Percentiles rank a stretch among this genome's conserved stretches.
phyloP scores from a whole-genome alignment of 768 basidiomycete species.

The Amanita subjunquillea region DNA sequence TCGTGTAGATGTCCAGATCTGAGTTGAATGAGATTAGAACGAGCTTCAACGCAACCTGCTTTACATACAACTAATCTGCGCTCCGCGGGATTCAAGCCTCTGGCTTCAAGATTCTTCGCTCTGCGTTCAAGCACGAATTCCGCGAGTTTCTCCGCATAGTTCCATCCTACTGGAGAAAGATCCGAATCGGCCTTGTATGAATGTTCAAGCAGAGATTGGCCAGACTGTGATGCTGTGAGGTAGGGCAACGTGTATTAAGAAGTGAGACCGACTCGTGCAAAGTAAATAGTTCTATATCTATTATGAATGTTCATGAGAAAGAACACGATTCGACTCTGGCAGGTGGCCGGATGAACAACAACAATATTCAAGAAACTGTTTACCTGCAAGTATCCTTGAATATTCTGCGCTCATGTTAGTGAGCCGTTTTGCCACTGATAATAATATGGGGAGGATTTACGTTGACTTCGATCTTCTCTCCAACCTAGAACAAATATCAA shows the following conservation, averaged over 20 bases:
- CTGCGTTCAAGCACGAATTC: constrained; percentile 85
- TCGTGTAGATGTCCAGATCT: constrained; percentile 98
- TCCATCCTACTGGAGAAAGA: constrained; percentile 90
- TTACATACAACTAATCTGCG: constrained; percentile 56
- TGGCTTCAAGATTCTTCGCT: constrained; percentile 62
- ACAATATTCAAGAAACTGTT: constrained; percentile 5
- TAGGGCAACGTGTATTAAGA: constrained; percentile 1
- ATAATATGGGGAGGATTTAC: constrained; percentile 28
- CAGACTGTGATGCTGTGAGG: constrained; percentile 53
- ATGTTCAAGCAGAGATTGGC: constrained; percentile 97
- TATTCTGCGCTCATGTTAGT: constrained; percentile 36
- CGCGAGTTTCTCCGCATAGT: constrained; percentile 83
- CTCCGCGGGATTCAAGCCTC: constrained; percentile 50
- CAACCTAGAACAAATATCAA: constrained; percentile 44
- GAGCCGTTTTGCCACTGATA: background rate
- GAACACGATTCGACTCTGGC: constrained; percentile 88
- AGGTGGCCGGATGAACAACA: background rate
- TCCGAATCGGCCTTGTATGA: constrained; percentile 99
- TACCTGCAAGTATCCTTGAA: constrained; percentile 84
- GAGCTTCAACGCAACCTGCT: background rate
- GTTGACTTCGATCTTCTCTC: constrained; percentile 94
- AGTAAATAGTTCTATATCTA: constrained; percentile 86
- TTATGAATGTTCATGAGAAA: constrained; percentile 99
- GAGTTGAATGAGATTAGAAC: background rate
- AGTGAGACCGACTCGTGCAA: constrained; percentile 65